Percentiles rank a stretch among this genome's conserved stretches.
phyloP scores from a whole-genome alignment of 2,329 filamentous ascomycete species.

The Pseudohalonectria lignicola region DNA sequence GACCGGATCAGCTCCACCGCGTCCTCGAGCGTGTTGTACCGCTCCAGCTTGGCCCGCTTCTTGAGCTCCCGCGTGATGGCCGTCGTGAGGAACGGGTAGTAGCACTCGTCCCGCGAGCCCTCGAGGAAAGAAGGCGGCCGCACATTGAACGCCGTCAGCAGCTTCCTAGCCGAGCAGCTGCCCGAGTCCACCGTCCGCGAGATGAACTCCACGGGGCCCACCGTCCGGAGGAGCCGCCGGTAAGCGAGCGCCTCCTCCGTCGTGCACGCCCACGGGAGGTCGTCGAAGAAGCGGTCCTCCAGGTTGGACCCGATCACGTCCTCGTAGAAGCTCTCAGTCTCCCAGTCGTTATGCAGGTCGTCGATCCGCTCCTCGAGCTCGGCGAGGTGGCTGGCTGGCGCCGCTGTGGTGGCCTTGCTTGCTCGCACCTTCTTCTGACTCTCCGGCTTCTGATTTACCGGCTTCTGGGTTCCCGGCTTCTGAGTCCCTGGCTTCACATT shows the following conservation, averaged over 20 bases:
- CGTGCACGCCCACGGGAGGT: conserved; percentile 46
- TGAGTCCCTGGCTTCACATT: no score
- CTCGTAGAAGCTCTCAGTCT: conserved; percentile 52
- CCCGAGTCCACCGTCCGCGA: conserved; percentile 58
- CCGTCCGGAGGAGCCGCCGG: conserved; percentile 58
- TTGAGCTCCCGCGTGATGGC: conserved; percentile 72
- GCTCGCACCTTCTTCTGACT: background rate
- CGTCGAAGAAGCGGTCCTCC: conserved; percentile 33
- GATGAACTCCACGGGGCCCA: conserved; percentile 72
- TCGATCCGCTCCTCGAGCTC: conserved; percentile 4
- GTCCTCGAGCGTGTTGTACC: conserved; percentile 82
- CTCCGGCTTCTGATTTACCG: background rate
- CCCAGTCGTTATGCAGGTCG: conserved; percentile 19
- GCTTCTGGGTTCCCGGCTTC: no score
- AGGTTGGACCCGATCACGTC: conserved; percentile 49
- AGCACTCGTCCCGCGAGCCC: conserved; percentile 60
- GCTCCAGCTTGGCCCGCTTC: conserved; percentile 66
- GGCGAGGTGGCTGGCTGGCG: background rate
- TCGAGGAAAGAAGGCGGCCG: conserved; percentile 64
- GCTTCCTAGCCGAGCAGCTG: conserved; percentile 65
- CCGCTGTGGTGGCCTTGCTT: no score
- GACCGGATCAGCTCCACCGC: conserved; percentile 66
- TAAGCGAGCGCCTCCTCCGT: conserved; percentile 58
- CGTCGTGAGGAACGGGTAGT: conserved; percentile 63
- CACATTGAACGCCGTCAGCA: conserved; percentile 79